phyloP scores from a whole-genome alignment of 768 basidiomycete species.

The Suillus placidus region DNA sequence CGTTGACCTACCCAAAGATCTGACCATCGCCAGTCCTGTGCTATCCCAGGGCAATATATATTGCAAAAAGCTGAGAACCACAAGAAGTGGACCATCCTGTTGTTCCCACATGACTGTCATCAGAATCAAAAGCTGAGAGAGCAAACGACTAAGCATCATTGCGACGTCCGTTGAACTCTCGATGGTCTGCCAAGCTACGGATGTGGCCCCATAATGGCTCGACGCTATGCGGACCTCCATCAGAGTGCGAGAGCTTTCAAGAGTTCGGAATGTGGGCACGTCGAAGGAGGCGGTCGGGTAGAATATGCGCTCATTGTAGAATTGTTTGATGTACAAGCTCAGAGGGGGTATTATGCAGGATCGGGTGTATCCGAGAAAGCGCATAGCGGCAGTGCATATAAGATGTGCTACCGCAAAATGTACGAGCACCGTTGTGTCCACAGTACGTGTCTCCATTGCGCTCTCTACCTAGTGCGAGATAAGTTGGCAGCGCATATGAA shows the following conservation, averaged over 20 bases:
- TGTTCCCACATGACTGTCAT: slow-evolving; percentile 60
- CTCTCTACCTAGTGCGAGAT: slow-evolving; percentile 53
- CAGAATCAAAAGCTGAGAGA: slow-evolving; percentile 65
- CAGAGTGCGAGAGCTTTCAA: no score
- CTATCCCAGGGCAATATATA: slow-evolving; percentile 47
- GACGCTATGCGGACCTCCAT: no score
- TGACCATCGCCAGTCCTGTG: slow-evolving; percentile 19
- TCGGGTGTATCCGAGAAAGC: slow-evolving; percentile 47
- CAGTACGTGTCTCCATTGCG: slow-evolving; percentile 62
- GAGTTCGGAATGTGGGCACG: slow-evolving; percentile 76
- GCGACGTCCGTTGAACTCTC: slow-evolving; percentile 45
- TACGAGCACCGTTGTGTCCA: slow-evolving; percentile 59
- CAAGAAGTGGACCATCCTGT: slow-evolving; percentile 62
- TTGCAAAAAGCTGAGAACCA: slow-evolving; percentile 55
- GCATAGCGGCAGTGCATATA: slow-evolving; percentile 48
- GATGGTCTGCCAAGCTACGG: no score
- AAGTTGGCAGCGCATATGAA: slow-evolving; percentile 13
- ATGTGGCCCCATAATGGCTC: no score
- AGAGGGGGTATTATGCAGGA: slow-evolving; percentile 49
- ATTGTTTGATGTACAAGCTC: slow-evolving; percentile 57
- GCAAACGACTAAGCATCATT: slow-evolving; percentile 51
- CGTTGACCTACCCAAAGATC: slow-evolving; percentile 36
- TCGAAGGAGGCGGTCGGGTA: slow-evolving; percentile 69
- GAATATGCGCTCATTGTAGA: slow-evolving; percentile 66
- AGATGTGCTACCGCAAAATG: slow-evolving; percentile 58